Percentiles rank a stretch among this genome's conserved stretches.
These are phyloP conservation scores for Ophiostoma pallidulum DNA, from an alignment of 2,329 filamentous ascomycete species.

Conservation along the genomic window DNA sequence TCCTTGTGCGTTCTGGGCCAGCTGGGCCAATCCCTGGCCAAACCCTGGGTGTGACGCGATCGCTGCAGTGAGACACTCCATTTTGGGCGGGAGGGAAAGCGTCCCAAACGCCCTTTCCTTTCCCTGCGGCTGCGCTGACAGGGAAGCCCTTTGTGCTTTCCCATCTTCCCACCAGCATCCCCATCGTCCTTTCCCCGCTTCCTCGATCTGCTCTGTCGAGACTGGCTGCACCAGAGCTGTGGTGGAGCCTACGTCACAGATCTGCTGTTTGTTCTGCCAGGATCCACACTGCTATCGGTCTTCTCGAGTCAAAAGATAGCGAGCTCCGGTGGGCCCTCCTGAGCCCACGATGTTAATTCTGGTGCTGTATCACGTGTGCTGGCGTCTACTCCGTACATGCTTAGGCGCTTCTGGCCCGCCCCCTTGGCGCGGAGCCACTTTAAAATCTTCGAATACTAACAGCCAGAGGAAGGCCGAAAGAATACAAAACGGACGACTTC, in stretches of 20 bases:
- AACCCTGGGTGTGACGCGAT: no score
- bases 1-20: no score
- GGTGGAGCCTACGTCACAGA: slow-evolving; percentile 10
- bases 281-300: background rate
- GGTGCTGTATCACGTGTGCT: slow-evolving; percentile 8
- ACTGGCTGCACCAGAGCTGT: background rate
- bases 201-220: background rate
- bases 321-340: no score
- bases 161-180: background rate
- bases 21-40: no score
- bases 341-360: no score
- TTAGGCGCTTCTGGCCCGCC: background rate
- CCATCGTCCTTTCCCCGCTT: slow-evolving; percentile 2
- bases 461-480: no score
- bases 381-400: background rate
- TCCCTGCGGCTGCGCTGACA: no score
- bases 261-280: background rate
- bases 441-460: slow-evolving; percentile 10
- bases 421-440: slow-evolving; percentile 3
- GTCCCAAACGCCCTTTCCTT: no score
- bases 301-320: background rate
- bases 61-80: background rate
- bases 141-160: background rate
- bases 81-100: no score
- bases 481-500: no score